Conservation (phyloP, 2,329 filamentous ascomycete species). For the Talaromyces islandicus region DNA sequence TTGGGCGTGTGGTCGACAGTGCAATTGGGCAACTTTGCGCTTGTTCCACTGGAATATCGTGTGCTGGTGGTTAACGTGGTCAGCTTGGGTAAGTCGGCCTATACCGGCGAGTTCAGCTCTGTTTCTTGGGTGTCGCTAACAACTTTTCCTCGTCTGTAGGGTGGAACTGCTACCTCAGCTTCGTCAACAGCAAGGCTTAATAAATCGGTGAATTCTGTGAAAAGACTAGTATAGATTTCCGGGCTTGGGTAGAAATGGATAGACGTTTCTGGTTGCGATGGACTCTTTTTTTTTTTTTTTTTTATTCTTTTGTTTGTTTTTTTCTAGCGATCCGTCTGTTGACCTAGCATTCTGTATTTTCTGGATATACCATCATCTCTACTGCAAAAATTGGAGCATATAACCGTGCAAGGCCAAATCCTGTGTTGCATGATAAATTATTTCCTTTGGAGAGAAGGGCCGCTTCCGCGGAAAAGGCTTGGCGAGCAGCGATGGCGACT, state of each 20-base stretch:
- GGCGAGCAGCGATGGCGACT: not conserved
- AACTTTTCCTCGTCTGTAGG: slow-evolving; percentile 26
- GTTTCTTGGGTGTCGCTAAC: slow-evolving; percentile 7
- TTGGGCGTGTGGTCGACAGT: slow-evolving; percentile 83
- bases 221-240: not conserved
- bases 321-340: not conserved
- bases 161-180: slow-evolving; percentile 56
- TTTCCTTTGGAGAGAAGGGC: not conserved
- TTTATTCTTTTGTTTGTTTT: not conserved
- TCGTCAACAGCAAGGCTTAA: slow-evolving; percentile 46
- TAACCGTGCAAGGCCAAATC: not conserved
- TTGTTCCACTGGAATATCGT: slow-evolving; percentile 76
- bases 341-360: not conserved
- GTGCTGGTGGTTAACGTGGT: slow-evolving; percentile 83
- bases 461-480: not conserved
- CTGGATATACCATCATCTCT: not conserved
- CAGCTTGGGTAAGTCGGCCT: slow-evolving; percentile 52
- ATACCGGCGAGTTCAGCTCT: not conserved
- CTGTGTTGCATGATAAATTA: not conserved
- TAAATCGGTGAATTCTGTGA: not conserved
- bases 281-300: not conserved
- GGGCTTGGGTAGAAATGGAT: not conserved
- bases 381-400: not conserved
- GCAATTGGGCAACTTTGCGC: slow-evolving; percentile 80
- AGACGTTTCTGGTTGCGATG: not conserved